These are phyloP conservation scores for Hyphopichia wangnamkhiaoensis DNA, from an alignment of 1,139 yeast genomes.

Conservation along the genomic window DNA sequence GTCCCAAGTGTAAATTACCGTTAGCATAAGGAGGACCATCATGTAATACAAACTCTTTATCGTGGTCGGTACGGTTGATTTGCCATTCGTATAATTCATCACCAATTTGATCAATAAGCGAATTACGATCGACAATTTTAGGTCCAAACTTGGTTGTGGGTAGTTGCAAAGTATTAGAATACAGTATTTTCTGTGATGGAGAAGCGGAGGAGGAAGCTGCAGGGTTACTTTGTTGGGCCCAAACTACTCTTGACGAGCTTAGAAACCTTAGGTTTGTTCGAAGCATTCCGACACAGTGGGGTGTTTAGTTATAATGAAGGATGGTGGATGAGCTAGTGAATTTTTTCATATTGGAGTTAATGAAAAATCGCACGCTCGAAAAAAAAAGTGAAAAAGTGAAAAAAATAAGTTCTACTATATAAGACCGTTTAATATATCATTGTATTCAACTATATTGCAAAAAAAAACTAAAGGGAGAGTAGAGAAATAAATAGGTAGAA, in stretches of 20 bases:
- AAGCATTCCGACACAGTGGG: too few relatives aligned
- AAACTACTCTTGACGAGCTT: background rate
- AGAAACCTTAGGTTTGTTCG: too few relatives aligned
- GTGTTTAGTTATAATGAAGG: too few relatives aligned
- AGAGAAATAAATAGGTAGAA: too few relatives aligned
- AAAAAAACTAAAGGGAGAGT: too few relatives aligned
- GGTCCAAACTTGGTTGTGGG: constrained; percentile 46
- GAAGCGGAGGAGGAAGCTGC: background rate
- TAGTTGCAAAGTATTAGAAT: constrained; percentile 38
- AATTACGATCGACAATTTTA: constrained; percentile 27
- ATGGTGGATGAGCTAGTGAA: too few relatives aligned
- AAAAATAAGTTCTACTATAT: too few relatives aligned
- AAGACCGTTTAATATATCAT: too few relatives aligned
- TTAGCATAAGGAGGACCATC: constrained; percentile 99
- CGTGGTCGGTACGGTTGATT: constrained; percentile 15
- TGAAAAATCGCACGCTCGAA: too few relatives aligned
- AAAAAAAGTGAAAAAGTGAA: too few relatives aligned
- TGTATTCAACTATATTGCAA: too few relatives aligned
- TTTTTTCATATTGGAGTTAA: too few relatives aligned
- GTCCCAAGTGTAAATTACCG: constrained; percentile 92
- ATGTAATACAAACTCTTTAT: constrained; percentile 65
- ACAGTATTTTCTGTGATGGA: constrained; percentile 12
- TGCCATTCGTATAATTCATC: constrained; percentile 40
- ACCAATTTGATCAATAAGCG: constrained; percentile 29
- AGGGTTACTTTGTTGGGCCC: background rate